Evolutionary conservation across 192 early-diverging fungal species (phyloP).

Genomic region (Podila epigama): DNA sequence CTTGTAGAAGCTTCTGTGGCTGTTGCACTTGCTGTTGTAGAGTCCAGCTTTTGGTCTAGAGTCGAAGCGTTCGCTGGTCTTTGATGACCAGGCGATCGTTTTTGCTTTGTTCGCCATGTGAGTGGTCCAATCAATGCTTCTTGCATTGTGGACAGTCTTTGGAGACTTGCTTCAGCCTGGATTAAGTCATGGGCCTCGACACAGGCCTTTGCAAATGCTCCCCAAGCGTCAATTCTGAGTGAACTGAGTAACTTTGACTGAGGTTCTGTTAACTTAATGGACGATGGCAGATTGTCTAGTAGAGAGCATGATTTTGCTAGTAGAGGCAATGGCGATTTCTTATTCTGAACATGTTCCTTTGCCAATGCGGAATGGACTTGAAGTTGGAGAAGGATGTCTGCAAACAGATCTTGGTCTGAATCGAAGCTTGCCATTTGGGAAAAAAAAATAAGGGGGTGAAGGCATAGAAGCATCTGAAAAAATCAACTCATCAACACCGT

Average conservation of each 20-base stretch:
- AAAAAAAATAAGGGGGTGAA: no score
- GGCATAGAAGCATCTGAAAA: no score
- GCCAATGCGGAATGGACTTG: conserved; percentile 29
- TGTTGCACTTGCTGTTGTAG: not conserved
- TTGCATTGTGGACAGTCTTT: conserved; percentile 15
- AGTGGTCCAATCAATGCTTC: conserved; percentile 18
- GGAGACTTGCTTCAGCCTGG: conserved; percentile 33
- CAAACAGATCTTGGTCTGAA: conserved; percentile 20
- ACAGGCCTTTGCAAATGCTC: conserved; percentile 22
- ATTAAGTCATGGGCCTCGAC: conserved; percentile 18
- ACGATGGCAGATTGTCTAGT: conserved; percentile 28
- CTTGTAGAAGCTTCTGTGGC: not conserved
- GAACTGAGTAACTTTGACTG: conserved; percentile 13
- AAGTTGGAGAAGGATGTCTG: conserved; percentile 34
- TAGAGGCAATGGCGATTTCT: conserved; percentile 33
- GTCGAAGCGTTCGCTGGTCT: not conserved
- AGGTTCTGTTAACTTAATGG: conserved; percentile 6
- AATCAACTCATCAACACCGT: no score
- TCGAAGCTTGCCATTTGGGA: conserved; percentile 5
- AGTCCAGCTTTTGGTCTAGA: not conserved
- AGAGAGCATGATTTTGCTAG: conserved; percentile 36
- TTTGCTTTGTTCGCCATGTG: conserved; percentile 4
- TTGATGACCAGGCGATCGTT: not conserved
- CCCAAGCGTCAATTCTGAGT: conserved; percentile 33
- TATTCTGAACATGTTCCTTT: conserved; percentile 20